A percentile compares a stretch with the other conserved stretches of the same genome.
Conservation (phyloP, 371 early-diverging fungal genomes). For the Lichtheimia corymbifera region DNA sequence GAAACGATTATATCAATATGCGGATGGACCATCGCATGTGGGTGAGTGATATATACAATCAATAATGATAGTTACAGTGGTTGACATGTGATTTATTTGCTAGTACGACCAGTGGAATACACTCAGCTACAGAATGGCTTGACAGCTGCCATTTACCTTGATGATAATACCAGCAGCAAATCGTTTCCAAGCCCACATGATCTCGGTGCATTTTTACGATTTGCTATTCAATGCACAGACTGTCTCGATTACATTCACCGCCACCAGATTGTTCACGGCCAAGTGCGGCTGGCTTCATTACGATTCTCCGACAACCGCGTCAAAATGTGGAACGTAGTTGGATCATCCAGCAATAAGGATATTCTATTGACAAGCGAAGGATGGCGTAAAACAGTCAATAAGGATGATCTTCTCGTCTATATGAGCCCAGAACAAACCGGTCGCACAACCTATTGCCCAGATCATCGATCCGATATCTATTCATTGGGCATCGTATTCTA, state of each 20-base stretch:
- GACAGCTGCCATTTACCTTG: constrained; percentile 37
- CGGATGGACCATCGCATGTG: constrained; percentile 33
- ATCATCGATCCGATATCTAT: constrained; percentile 60
- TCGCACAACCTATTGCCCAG: constrained; percentile 56
- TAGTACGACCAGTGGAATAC: constrained; percentile 43
- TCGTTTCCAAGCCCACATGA: constrained; percentile 21
- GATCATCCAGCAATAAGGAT: constrained; percentile 29
- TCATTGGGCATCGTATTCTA: constrained; percentile 56
- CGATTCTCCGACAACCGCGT: constrained; percentile 37
- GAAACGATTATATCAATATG: constrained; percentile 35
- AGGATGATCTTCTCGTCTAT: constrained; percentile 36
- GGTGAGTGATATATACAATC: constrained; percentile 20
- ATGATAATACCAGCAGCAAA: constrained; percentile 28
- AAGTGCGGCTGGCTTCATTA: constrained; percentile 38
- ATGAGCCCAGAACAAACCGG: constrained; percentile 60
- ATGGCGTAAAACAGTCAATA: constrained; percentile 42
- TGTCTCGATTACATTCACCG: constrained; percentile 47
- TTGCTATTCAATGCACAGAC: constrained; percentile 46
- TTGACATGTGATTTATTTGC: not conserved
- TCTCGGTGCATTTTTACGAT: constrained; percentile 43
- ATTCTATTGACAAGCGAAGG: constrained; percentile 43
- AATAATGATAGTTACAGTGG: not conserved
- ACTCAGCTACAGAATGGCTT: constrained; percentile 37
- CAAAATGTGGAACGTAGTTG: constrained; percentile 45
- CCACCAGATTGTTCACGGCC: constrained; percentile 44